Percentiles rank a stretch among this genome's conserved stretches.
phyloP scores from a whole-genome alignment of 805 yeast genomes.

The baker's yeast (Saccharomyces cerevisiae) region DNA sequence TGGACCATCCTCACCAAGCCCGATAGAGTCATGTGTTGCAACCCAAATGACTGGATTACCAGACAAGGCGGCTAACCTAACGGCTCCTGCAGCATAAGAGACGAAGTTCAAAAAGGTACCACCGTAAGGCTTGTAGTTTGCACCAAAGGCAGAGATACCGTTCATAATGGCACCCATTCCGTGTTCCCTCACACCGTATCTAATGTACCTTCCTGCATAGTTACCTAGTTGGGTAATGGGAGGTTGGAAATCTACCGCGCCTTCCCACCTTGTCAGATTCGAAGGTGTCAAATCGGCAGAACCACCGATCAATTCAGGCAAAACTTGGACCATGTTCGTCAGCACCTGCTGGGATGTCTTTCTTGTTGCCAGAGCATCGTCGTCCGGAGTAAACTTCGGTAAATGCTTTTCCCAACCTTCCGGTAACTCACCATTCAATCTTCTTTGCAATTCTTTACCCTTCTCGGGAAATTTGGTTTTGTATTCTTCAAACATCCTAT shows the following conservation, averaged over 20 bases:
- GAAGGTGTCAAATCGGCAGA: slow-evolving; percentile 98
- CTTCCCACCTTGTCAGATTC: slow-evolving; percentile 82
- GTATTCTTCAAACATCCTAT: slow-evolving; percentile 53
- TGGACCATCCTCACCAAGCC: slow-evolving; percentile 91
- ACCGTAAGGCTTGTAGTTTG: slow-evolving; percentile 82
- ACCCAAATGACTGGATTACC: slow-evolving; percentile 81
- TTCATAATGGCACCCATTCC: slow-evolving; percentile 98
- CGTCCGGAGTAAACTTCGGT: slow-evolving; percentile 72
- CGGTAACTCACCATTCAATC: slow-evolving; percentile 74
- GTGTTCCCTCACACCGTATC: slow-evolving; percentile 98
- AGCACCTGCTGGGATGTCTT: slow-evolving; percentile 82
- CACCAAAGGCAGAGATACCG: slow-evolving; percentile 88
- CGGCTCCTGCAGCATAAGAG: slow-evolving; percentile 79
- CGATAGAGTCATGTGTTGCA: slow-evolving; percentile 85
- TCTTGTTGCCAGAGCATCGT: slow-evolving; percentile 85
- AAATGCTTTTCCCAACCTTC: slow-evolving; percentile 66
- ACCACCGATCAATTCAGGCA: slow-evolving; percentile 94
- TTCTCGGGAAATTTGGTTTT: slow-evolving; percentile 60
- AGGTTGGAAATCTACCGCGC: slow-evolving; percentile 88
- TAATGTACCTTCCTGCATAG: slow-evolving; percentile 85
- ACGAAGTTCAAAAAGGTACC: slow-evolving; percentile 96
- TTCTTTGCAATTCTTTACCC: slow-evolving; percentile 73
- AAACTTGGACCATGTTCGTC: slow-evolving; percentile 45
- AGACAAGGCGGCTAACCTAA: slow-evolving; percentile 74
- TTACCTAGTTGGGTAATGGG: slow-evolving; percentile 72